Evolutionary conservation across 2,329 filamentous ascomycete species (phyloP), one percentile per base, ranked within the genome.

Genomic region (Acrocalymma vagum): DNA sequence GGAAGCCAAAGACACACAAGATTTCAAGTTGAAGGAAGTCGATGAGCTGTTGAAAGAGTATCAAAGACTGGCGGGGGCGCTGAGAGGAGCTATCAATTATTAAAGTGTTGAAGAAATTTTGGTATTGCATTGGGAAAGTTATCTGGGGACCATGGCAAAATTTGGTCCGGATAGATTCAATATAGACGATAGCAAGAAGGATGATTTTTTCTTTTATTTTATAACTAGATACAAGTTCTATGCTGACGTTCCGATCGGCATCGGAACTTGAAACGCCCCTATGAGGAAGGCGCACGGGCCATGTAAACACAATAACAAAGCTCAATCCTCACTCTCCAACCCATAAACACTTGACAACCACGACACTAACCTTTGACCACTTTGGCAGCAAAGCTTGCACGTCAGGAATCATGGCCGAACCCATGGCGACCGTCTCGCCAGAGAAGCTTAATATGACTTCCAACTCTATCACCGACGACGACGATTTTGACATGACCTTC

Each of bases 1-100:
- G 43, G 75, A 78, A 16, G 68, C 72, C 2, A 70, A 71, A 38
- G 72, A 72, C 50, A 72, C 71, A 26, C 67, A 67, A 26, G 73
- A 78, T 9, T 45, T 78, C 49, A 74, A 65, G 57, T 38, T 78
- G 29, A 74, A 70, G 9, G 76, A 78, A 47, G 69, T 78, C 4
- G 75, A 78, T 25, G 75, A 78, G 51, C 40, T 73, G 33, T 42
- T 73, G 54, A 71, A 65, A 46, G 71, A 72, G 22, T 73, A 72
- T 38, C 70, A 73, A 41, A 57, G 75, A 36, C 55, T 78, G 37
- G 75, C 74, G 14, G 68, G 63, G 24, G 71, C 71, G 23, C 57
- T 78, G 56, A 66, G 69, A 24, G 66, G 69, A 18, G 73, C 73
- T 4, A 67, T 78, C 36, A 66, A 67, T 27, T 55, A 64, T 40